These are phyloP conservation scores for Alternaria gansuensis DNA, from an alignment of 2,329 filamentous ascomycete species.

Conservation along the genomic window DNA sequence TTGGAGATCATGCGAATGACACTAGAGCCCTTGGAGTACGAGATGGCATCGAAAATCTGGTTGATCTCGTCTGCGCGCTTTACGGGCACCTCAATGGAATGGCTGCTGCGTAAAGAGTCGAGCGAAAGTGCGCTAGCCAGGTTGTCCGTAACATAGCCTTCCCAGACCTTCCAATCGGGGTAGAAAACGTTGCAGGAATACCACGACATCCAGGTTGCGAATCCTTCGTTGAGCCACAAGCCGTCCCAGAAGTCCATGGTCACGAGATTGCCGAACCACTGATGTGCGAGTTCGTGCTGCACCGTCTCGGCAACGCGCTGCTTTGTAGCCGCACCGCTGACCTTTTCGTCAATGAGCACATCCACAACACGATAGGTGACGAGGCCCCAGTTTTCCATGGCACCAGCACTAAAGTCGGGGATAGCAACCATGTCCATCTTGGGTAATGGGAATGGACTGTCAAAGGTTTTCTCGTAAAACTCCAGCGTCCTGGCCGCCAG, in stretches of 20 bases:
- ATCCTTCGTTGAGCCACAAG: constrained; percentile 93
- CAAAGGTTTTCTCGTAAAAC: constrained; percentile 96
- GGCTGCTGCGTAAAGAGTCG: constrained; percentile 91
- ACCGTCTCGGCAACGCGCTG: constrained; percentile 94
- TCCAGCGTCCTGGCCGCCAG: constrained; percentile 87
- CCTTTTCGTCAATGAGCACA: constrained; percentile 89
- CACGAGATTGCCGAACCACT: constrained; percentile 97
- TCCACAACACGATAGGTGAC: constrained; percentile 95
- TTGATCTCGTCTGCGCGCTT: constrained; percentile 96
- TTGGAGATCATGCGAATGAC: constrained; percentile 97
- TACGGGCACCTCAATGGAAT: constrained; percentile 95
- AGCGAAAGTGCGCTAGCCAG: constrained; percentile 86
- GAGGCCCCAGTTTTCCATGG: constrained; percentile 99
- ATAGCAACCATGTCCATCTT: constrained; percentile 98
- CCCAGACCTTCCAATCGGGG: constrained; percentile 98
- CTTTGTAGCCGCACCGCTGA: constrained; percentile 85
- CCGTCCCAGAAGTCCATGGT: constrained; percentile 99
- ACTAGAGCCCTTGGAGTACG: constrained; percentile 95
- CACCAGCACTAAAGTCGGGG: constrained; percentile 92
- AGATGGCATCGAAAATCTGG: constrained; percentile 98
- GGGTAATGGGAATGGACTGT: constrained; percentile 83
- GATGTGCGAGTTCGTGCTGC: constrained; percentile 95
- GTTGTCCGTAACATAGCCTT: constrained; percentile 92
- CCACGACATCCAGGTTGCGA: constrained; percentile 93
- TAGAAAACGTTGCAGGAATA: constrained; percentile 95